Base-by-base conservation (phyloP, 2,329 filamentous ascomycete genomes). In the Colletotrichum kahawae region DNA sequence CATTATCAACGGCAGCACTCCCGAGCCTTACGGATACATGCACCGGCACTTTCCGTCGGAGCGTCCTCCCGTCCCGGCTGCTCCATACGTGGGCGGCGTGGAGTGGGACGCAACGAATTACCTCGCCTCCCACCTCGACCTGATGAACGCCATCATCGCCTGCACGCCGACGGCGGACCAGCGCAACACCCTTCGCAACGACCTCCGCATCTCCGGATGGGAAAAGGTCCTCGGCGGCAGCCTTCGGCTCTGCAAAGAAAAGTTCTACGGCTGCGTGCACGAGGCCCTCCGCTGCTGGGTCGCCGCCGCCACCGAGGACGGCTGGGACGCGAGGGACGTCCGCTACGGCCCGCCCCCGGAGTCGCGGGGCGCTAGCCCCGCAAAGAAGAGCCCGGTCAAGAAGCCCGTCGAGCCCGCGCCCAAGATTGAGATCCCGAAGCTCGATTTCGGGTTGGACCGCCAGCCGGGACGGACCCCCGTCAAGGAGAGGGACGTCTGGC, bases 91-190 rank as follows among this genome's bases (percentile, higher is more conserved):
- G 56, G 97, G 97, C 64, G 96, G 97, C 69, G 97, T 98, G 12
- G 97, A 99, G 84, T 98, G 97, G 97, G 97, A 98, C 82, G 97
- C 97, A 4, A 98, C 97, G 12, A 98, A 98, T 84, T 98, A 98
- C 82, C 89, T 98, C 13, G 95, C 96, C 21, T 95, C 94, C 0
- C 96, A 99, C 81, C 89, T 99, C 12, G 97, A 98, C 81, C 92
- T 99, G 13, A 86, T 98, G 79, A 99, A 98, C 81, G 96, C 95
- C 34, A 92, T 98, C 71, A 86, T 98, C 72, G 95, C 96, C 1
- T 96, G 93, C 74, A 90, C 97, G 1, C 93, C 95, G 1, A 93
- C 92, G 0, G 79, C 82, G 3, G 84, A 90, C 29, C 92, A 94
- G 73, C 94, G 97, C 75, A 98, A 98, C 83, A 82, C 85, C 1